Base-by-base conservation (phyloP, 2,329 filamentous ascomycete genomes). In the Aureobasidium leucospermi region DNA sequence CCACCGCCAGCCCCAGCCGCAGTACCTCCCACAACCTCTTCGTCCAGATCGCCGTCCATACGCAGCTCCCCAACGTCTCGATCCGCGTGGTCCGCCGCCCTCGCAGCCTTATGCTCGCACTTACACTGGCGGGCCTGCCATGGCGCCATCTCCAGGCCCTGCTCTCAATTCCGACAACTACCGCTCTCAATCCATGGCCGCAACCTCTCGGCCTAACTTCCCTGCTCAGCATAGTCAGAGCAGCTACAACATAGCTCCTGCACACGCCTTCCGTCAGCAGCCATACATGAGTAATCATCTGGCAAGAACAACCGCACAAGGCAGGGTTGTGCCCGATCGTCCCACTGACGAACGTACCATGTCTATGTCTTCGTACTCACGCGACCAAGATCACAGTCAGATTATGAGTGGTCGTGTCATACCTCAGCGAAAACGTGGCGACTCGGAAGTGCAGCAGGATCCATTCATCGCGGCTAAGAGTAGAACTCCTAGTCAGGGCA, bases 371-470 rank as follows among this genome's bases (percentile, higher is more conserved):
- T 90, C 89, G 9, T 89, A 90, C 66, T 81, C 86, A 3, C 81
- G 87, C 58, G 90, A 95, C 66, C 81, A 83, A 62, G 88, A 91
- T 46, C 88, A 94, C 72, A 75, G 78, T 11, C 93, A 96, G 74
- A 96, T 92, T 6, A 95, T 93, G 84, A 96, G 89, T 70, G 94
- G 94, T 49, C 84, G 94, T 65, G 81, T 96, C 19, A 96, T 99
- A 38, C 47, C 47, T 8, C 89, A 86, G 67, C 82, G 89, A 73
- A 79, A 81, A 64, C 78, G 83, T 28, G 58, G 57, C 62, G 84
- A 85, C 61, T 84, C 83, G 11, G 72, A 69, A 15, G 68, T 69
- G 16, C 41, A 49, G 23, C 29, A 43, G 34, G 52, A 49, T 45
- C 34, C 48, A 6, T 53, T 36, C 7, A 31, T 31, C 34, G 60